These are phyloP conservation scores for Penicillium sp. DNA, from an alignment of 2,329 filamentous ascomycete genomes.

Conservation along the genomic window DNA sequence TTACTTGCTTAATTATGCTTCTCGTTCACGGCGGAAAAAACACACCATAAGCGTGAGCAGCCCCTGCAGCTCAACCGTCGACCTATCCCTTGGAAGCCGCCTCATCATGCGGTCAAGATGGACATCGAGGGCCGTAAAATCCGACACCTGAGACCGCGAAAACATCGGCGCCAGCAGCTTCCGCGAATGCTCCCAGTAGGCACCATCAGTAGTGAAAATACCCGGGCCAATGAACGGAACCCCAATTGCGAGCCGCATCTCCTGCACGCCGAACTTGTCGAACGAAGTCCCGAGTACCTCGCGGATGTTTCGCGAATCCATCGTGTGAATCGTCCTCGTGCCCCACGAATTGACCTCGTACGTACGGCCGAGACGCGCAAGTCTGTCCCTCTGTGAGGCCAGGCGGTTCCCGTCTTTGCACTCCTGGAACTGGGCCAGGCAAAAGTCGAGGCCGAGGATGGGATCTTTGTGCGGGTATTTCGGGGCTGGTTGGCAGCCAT, in stretches of 20 bases:
- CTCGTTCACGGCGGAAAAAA: no score
- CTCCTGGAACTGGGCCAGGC: background rate
- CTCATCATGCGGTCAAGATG: constrained; percentile 2
- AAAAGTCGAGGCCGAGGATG: constrained; percentile 3
- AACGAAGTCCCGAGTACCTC: constrained; percentile 4
- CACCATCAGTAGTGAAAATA: constrained; percentile 67
- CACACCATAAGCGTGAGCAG: constrained; percentile 6
- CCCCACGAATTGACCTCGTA: constrained; percentile 8
- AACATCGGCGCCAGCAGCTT: constrained; percentile 3
- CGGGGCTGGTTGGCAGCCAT: background rate
- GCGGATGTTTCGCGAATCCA: constrained; percentile 5
- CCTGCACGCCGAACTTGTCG: constrained; percentile 6
- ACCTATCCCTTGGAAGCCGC: constrained; percentile 1
- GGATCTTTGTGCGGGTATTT: constrained; percentile 7
- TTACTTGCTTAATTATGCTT: no score
- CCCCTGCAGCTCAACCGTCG: constrained; percentile 3
- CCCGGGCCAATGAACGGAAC: constrained; percentile 43
- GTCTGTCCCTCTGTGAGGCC: background rate
- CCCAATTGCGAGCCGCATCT: constrained; percentile 5
- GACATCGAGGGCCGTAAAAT: background rate
- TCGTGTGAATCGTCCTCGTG: background rate
- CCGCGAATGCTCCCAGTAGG: constrained; percentile 53
- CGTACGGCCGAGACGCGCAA: background rate
- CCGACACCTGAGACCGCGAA: background rate
- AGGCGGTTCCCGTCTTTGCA: background rate